Evolutionary conservation across 306 rosid genomes (phyloP).

Genomic region (Sindora glabra): DNA sequence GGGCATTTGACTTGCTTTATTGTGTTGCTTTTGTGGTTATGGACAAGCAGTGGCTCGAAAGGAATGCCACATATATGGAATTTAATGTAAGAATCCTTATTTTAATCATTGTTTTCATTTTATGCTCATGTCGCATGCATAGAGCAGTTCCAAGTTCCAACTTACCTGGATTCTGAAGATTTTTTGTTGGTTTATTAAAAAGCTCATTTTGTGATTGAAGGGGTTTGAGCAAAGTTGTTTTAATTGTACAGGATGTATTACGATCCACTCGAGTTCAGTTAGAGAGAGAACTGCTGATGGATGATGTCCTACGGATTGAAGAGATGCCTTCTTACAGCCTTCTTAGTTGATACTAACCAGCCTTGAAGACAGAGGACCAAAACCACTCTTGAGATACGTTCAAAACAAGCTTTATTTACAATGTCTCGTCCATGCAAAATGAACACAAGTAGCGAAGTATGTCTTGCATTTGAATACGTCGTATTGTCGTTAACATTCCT

Average conservation of each 20-base stretch:
- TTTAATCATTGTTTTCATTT: background rate
- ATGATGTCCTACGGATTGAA: constrained; percentile 67
- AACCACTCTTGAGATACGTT: no score
- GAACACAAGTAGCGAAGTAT: no score
- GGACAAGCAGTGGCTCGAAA: constrained; percentile 84
- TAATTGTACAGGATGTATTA: constrained; percentile 52
- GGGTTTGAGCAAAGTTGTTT: background rate
- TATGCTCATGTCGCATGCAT: background rate
- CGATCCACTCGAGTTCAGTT: constrained; percentile 62
- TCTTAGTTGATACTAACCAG: constrained; percentile 43
- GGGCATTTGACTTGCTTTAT: constrained; percentile 89
- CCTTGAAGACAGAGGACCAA: no score
- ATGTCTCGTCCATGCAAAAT: no score
- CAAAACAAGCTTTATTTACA: no score
- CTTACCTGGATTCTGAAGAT: background rate
- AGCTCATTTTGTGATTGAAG: background rate
- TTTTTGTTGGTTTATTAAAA: background rate
- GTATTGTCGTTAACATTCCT: no score
- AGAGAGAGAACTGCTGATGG: constrained; percentile 80
- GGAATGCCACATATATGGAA: constrained; percentile 86
- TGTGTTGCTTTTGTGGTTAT: constrained; percentile 77
- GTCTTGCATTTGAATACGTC: no score
- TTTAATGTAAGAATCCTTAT: constrained; percentile 60
- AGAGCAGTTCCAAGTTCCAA: background rate
- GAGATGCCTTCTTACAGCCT: constrained; percentile 84